phyloP scores from a whole-genome alignment of 164 flowering plant species.

The Vitis vinifera region ASM3070453v1 NC_081809.1:24334001-24334500 shows the following conservation, averaged over 20 bases:
- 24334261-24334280: constrained; percentile 83
- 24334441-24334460: not conserved
- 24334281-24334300: constrained; percentile 75
- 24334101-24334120: constrained; percentile 63
- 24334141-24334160: constrained; percentile 82
- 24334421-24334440: no score
- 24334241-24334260: constrained; percentile 73
- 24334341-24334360: constrained; percentile 28
- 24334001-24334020: constrained; percentile 78
- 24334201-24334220: constrained; percentile 62
- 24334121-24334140: constrained; percentile 63
- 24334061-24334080: constrained; percentile 40
- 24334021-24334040: constrained; percentile 80
- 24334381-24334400: constrained; percentile 11
- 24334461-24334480: not conserved
- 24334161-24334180: constrained; percentile 83
- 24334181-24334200: constrained; percentile 79
- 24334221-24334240: constrained; percentile 91
- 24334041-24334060: constrained; percentile 94
- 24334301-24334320: constrained; percentile 67
- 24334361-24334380: constrained; percentile 32
- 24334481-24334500: not conserved
- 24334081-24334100: constrained; percentile 58
- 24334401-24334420: no score
- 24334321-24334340: constrained; percentile 67